Percentiles rank a stretch among this genome's conserved stretches.
phyloP scores from a whole-genome alignment of 352 stramenopile genomes.

The Phytophthora multivora region DNA sequence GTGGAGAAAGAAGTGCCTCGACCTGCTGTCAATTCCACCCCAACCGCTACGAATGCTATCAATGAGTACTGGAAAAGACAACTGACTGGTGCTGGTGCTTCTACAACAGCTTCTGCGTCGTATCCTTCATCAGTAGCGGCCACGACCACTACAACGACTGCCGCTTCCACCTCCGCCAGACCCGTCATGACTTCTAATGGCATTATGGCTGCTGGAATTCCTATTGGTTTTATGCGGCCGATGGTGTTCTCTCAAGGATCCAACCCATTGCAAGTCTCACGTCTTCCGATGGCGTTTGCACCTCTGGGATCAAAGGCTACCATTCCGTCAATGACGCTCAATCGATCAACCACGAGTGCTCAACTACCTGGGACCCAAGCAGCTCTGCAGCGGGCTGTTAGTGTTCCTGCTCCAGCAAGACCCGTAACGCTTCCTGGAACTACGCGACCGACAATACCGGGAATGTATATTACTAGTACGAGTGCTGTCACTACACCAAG shows the following conservation, averaged over 20 bases:
- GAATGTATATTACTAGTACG: background rate
- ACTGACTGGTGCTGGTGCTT: background rate
- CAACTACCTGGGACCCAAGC: constrained; percentile 5
- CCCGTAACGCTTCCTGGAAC: constrained; percentile 2
- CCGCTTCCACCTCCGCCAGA: background rate
- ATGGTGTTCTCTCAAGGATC: constrained; percentile 22
- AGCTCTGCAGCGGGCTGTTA: constrained; percentile 10
- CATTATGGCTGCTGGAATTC: constrained; percentile 28
- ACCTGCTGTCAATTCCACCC: background rate
- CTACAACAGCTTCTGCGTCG: too few species aligned
- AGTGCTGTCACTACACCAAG: constrained; percentile 6
- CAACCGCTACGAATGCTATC: background rate
- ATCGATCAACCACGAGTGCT: constrained; percentile 15
- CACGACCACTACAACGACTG: background rate
- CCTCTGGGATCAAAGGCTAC: constrained; percentile 28
- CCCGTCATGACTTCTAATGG: constrained; percentile 12
- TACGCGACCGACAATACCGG: background rate
- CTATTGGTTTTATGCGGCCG: constrained; percentile 37
- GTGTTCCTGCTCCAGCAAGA: constrained; percentile 8
- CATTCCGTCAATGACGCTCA: constrained; percentile 24
- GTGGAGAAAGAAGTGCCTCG: constrained; percentile 32
- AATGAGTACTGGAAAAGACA: constrained; percentile 31
- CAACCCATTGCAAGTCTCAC: constrained; percentile 25
- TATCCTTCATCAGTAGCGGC: too few species aligned
- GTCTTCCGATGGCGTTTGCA: constrained; percentile 33